Evolutionary conservation across 2,329 filamentous ascomycete genomes (phyloP).

Genomic region (Cytospora leucostoma): DNA sequence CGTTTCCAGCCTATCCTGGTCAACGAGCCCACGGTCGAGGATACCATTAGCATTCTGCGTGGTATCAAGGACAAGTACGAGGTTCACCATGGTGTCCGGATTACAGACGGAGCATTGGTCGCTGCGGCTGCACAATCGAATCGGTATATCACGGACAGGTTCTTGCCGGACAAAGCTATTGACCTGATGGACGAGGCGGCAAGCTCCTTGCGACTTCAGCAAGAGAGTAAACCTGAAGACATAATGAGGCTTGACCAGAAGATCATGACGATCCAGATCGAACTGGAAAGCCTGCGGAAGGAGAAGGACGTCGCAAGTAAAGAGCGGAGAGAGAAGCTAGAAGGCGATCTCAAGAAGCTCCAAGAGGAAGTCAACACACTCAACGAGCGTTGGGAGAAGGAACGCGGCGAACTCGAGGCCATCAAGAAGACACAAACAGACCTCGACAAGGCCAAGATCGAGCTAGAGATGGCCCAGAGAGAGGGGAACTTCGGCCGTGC

Average conservation of each 20-base stretch:
- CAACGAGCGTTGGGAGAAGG: constrained; percentile 86
- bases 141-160: constrained; percentile 94
- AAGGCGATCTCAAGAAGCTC: constrained; percentile 72
- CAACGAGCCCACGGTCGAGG: constrained; percentile 86
- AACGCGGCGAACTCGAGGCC: constrained; percentile 79
- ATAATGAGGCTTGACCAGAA: constrained; percentile 91
- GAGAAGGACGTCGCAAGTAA: constrained; percentile 88
- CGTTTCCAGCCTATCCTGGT: constrained; percentile 94
- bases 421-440: constrained; percentile 87
- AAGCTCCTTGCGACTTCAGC: constrained; percentile 84
- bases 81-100: constrained; percentile 93
- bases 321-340: constrained; percentile 83
- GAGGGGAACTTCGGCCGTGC: constrained; percentile 87
- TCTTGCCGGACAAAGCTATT: constrained; percentile 95
- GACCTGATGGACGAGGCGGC: constrained; percentile 96
- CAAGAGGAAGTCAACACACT: constrained; percentile 76
- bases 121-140: constrained; percentile 92
- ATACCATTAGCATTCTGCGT: constrained; percentile 91
- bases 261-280: constrained; percentile 97
- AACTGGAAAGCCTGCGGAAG: constrained; percentile 90
- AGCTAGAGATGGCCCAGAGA: constrained; percentile 84
- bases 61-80: constrained; percentile 98
- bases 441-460: constrained; percentile 81
- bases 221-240: constrained; percentile 94
- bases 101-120: constrained; percentile 88